phyloP scores from a whole-genome alignment of 2,329 filamentous ascomycete species.

The Calonectria hongkongensis region DNA sequence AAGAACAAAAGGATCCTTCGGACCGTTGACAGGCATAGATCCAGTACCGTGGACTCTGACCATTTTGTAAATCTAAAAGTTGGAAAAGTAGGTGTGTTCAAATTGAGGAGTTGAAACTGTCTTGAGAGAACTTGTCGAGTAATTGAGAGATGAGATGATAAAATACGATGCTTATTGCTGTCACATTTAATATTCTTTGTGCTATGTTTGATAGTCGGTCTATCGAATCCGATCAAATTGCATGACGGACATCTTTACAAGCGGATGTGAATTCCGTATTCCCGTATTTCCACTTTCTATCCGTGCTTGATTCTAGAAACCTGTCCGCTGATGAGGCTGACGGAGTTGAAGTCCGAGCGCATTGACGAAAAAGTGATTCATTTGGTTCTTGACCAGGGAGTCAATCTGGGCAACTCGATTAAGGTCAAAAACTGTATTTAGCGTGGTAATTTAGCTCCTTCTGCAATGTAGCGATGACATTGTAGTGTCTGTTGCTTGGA shows the following conservation, averaged over 20 bases:
- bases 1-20: not conserved
- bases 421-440: too few relatives aligned
- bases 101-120: too few relatives aligned
- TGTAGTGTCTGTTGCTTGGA: too few relatives aligned
- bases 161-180: too few relatives aligned
- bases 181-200: not conserved
- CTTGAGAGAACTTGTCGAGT: too few relatives aligned
- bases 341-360: constrained; percentile 5
- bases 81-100: not conserved
- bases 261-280: not conserved
- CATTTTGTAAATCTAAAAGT: not conserved
- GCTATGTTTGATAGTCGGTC: not conserved
- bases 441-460: too few relatives aligned
- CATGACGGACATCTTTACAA: not conserved
- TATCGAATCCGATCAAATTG: not conserved
- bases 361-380: not conserved
- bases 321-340: not conserved
- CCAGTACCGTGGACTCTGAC: constrained; percentile 16
- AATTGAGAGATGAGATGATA: not conserved
- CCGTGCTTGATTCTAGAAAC: not conserved
- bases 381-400: too few relatives aligned
- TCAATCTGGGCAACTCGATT: too few relatives aligned
- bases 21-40: not conserved
- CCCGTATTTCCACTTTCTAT: not conserved
- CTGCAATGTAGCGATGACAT: too few relatives aligned